These are phyloP conservation scores for Lipomyces spencermartinsiae DNA, from an alignment of 805 yeast species.

Conservation along the genomic window DNA sequence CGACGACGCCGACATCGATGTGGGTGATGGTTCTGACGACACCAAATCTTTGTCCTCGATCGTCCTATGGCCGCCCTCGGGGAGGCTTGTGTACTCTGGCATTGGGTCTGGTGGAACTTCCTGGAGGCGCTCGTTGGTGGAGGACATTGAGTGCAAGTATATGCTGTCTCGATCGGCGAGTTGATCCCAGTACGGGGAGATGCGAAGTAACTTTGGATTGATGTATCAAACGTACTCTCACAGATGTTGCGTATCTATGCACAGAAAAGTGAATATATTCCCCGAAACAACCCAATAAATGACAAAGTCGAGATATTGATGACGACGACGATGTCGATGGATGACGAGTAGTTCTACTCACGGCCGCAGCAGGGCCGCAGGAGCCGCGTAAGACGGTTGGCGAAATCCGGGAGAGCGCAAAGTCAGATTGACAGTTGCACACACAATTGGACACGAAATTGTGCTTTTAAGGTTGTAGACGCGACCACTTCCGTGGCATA, in stretches of 20 bases:
- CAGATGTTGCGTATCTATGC: background rate
- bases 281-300: background rate
- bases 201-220: background rate
- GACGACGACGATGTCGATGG: background rate
- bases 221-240: background rate
- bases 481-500: background rate
- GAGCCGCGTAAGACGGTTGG: background rate
- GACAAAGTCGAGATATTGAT: background rate
- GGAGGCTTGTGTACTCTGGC: background rate
- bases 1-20: constrained; percentile 2
- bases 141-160: background rate
- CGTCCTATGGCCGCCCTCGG: background rate
- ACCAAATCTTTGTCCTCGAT: background rate
- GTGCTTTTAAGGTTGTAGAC: background rate
- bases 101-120: background rate
- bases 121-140: background rate
- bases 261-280: background rate
- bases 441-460: background rate
- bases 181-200: background rate
- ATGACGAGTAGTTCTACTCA: too few relatives aligned
- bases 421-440: background rate
- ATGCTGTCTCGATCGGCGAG: background rate
- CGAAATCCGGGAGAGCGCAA: background rate
- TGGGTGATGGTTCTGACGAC: constrained; percentile 1
- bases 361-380: too few relatives aligned